Evolutionary conservation across 257 asterid genomes (phyloP).

Genomic region (Gynochthodes officinalis): DNA sequence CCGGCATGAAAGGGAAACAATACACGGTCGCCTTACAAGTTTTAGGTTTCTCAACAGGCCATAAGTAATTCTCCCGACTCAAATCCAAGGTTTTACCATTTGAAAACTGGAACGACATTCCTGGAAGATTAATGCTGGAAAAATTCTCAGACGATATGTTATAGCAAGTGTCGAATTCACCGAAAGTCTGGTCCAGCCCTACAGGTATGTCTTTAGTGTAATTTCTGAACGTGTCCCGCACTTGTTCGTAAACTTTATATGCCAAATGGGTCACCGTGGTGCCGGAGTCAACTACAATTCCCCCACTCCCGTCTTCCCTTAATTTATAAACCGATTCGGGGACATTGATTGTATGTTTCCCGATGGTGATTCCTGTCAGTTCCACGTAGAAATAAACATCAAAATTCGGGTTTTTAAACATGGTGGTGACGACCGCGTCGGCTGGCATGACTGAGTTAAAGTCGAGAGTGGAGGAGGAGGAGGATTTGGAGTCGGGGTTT

Average conservation of each 20-base stretch:
- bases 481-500: not conserved
- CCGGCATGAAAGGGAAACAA: too few species aligned
- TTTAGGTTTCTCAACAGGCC: too few species aligned
- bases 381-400: constrained; percentile 48
- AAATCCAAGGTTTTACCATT: not conserved
- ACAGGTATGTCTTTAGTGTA: not conserved
- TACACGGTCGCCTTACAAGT: too few species aligned
- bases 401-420: constrained; percentile 27
- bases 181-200: too few species aligned
- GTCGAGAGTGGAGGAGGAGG: constrained; percentile 35
- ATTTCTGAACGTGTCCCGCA: constrained; percentile 10
- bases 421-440: constrained; percentile 48
- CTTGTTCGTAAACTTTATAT: not conserved
- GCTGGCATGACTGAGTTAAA: constrained; percentile 49
- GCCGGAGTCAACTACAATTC: constrained; percentile 19
- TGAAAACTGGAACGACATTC: not conserved
- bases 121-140: not conserved
- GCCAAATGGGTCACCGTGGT: constrained; percentile 10
- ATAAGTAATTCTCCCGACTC: not conserved
- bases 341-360: constrained; percentile 6
- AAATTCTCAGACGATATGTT: not conserved
- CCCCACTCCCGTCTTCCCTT: not conserved
- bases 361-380: constrained; percentile 54
- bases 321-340: not conserved
- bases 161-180: not conserved